Evolutionary conservation across 148 eudicot species (phyloP), one percentile per base, ranked within the genome.

Genomic region (Arctostaphylos glauca): DNA sequence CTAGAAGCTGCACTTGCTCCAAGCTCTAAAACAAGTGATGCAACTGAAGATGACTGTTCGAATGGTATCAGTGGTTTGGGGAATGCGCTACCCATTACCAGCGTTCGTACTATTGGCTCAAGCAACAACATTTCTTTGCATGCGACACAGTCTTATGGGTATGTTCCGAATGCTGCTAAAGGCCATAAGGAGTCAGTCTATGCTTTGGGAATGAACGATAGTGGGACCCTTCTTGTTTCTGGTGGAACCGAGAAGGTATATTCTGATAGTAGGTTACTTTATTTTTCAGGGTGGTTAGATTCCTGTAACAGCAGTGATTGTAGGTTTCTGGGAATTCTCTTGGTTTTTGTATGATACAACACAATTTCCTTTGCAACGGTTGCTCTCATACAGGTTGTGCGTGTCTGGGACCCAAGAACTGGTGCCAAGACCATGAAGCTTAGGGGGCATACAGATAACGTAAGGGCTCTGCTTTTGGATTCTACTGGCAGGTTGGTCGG

Each of bases 121-220:
- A 92, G 89, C 87, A 96, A 90, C 87, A 92, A 78, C 87, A 91
- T 94, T 77, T 86, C 93, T 68, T 80, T 85, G 76, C 98, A 94
- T 85, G 77, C 92, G 14, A 87, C 88, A 79, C 93, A 93, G 72
- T 85, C 90, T 80, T 92, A 93, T 79, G 98, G 93, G 47, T 95
- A 93, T 82, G 79, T 83, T 86, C 97, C 98, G n/a, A 83, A 87
- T 86, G 85, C 92, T 84, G 99, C 98, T 71, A 94, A 96, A 94
- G 99, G 99, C 81, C 99, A 96, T 86, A 96, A 96, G 86, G 98
- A 94, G 87, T 96, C 99, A 16, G 99, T 96, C 64, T 94, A 96
- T 82, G 99, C 99, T 83, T 88, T 96, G 87, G 93, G 97, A 59
- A 96, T 91, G 93, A 94, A 96, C 84, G 95, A 93, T 55, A 90